These are phyloP conservation scores for Paramarasmius palmivorus DNA, from an alignment of 1,284 basidiomycete species.

Conservation along the genomic window DNA sequence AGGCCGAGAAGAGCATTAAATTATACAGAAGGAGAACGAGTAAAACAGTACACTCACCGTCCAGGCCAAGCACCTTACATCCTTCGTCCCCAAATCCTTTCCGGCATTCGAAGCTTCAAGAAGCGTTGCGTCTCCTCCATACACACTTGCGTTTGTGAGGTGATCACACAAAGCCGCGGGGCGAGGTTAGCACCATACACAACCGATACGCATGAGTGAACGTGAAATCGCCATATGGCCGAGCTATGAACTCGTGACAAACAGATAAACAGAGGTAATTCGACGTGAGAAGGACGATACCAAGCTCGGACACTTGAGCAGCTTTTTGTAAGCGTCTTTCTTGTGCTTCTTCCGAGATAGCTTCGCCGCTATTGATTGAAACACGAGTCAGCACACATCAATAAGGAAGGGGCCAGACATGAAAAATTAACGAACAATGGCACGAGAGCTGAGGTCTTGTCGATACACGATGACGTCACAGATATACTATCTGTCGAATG, in stretches of 20 bases:
- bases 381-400: not conserved
- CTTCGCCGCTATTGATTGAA: conserved; percentile 25
- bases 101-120: conserved; percentile 42
- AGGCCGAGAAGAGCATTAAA: not conserved
- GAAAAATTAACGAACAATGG: conserved; percentile 30
- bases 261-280: not conserved
- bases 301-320: conserved; percentile 40
- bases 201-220: conserved; percentile 40
- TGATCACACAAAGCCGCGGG: conserved; percentile 6
- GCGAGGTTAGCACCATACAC: conserved; percentile 38
- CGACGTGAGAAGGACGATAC: conserved; percentile 25
- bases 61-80: conserved; percentile 33
- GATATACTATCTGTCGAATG: conserved; percentile 28
- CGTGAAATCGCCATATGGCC: conserved; percentile 32
- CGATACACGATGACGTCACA: conserved; percentile 31
- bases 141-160: conserved; percentile 32
- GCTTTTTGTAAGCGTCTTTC: conserved; percentile 34
- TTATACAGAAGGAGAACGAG: not conserved
- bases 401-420: not conserved
- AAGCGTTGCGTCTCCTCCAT: conserved; percentile 41
- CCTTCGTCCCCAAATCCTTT: conserved; percentile 39
- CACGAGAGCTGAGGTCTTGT: conserved; percentile 34
- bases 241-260: conserved; percentile 23
- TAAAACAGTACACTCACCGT: conserved; percentile 24
- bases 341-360: conserved; percentile 32